Evolutionary conservation across 345 rosid species (phyloP).

Genomic region (Toxicodendron radicans): DNA sequence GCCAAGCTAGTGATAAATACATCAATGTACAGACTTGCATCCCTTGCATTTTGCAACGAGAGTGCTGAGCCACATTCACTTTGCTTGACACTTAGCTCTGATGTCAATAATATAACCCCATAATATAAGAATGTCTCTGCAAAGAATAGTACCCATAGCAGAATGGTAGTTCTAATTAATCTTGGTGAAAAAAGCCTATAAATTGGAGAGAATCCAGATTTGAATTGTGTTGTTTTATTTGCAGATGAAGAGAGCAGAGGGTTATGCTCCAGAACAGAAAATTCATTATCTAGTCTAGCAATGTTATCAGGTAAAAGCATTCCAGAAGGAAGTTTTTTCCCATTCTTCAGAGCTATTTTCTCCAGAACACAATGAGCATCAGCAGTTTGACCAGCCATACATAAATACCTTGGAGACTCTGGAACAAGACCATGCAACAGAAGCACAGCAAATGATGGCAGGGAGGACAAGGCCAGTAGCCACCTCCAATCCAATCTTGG

Average conservation of each 20-base stretch:
- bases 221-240: slow-evolving; percentile 18
- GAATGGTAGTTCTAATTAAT: slow-evolving; percentile 43
- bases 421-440: slow-evolving; percentile 42
- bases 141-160: slow-evolving; percentile 52
- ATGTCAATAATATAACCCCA: slow-evolving; percentile 60
- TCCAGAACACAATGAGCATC: slow-evolving; percentile 54
- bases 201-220: slow-evolving; percentile 38
- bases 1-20: slow-evolving; percentile 57
- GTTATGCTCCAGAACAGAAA: slow-evolving; percentile 20
- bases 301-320: slow-evolving; percentile 40
- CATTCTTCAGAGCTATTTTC: slow-evolving; percentile 41
- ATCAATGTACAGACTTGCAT: slow-evolving; percentile 33
- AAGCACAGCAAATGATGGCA: slow-evolving; percentile 56
- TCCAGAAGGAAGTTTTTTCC: slow-evolving; percentile 47
- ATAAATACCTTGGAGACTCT: slow-evolving; percentile 69
- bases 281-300: slow-evolving; percentile 25
- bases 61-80: slow-evolving; percentile 27
- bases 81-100: slow-evolving; percentile 43
- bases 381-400: slow-evolving; percentile 40
- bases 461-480: slow-evolving; percentile 56
- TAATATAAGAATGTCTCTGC: slow-evolving; percentile 64
- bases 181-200: slow-evolving; percentile 47
- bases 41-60: slow-evolving; percentile 14
- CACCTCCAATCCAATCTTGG: slow-evolving; percentile 68
- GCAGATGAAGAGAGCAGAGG: slow-evolving; percentile 21